Evolutionary conservation across 2,329 filamentous ascomycete species (phyloP), one percentile per base, ranked within the genome.

Genomic region (Aspergillus brasiliensis): DNA sequence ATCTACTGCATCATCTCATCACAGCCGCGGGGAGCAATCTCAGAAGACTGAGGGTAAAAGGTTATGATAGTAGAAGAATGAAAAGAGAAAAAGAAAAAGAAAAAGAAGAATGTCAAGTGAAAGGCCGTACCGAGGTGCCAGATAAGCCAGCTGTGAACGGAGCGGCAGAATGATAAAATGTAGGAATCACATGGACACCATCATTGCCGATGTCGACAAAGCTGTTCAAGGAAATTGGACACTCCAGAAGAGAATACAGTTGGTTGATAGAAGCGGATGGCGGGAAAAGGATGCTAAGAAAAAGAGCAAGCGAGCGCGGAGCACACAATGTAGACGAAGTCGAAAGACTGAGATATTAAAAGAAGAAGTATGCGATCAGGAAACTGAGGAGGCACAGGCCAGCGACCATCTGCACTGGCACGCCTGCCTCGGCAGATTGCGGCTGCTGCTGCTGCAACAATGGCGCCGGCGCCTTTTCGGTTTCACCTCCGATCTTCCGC

Each of bases 291-390:
- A 72, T 64, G 46, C 23, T 49, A 63, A 64, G 66, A 63, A 67
- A 65, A 64, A 65, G 64, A 60, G 56, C 59, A 63, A 64, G 60
- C 56, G 58, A 61, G 64, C 65, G 51, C 63, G 51, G 54, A 28
- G 42, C 54, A 62, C n/a, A 59, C 47, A 51, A n/a, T n/a, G 51
- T 58, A 59, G 57, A 44, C 40, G 40, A 47, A 58, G 56, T 60
- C n/a, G 48, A 61, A 46, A 62, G 66, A 62, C 28, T 34, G 31
- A 15, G 31, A 34, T 8, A 17, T 83, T 88, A 99, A 79, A 99
- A 99, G 82, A 99, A 92, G 77, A 98, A 86, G 80, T 97, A 99
- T 57, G 92, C 95, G 69, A 98, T 85, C 73, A 99, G 79, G 81
- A 99, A 99, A 82, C 91, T 93, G 65, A 96, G 70, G 70, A 99